Base-by-base conservation (phyloP, 1,139 yeast genomes). In the Suhomyces bribrorum region DNA sequence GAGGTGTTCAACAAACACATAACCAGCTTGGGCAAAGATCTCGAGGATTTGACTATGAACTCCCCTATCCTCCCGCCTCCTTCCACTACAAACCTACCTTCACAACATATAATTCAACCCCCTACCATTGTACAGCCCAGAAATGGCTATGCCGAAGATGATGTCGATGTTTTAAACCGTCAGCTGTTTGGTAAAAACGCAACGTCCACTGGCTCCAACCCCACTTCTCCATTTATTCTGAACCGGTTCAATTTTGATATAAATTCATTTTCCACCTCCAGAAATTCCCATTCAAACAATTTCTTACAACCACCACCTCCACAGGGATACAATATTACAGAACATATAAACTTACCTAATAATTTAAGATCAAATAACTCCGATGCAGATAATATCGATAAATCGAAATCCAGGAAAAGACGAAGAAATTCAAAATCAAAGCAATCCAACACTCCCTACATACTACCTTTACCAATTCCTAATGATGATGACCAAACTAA, bases 1-100 rank as follows among this genome's bases (percentile, higher is more conserved):
- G 62, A 59, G 32, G 34, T 54, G 9, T 55, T 60, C 39, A 47
- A 52, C 25, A 59, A 54, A 38, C 60, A 57, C 36, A 47, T 59
- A 24, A 44, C 49, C 22, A 52, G 50, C 33, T 43, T 60, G 26
- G 53, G 58, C 15, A 59, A 57, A 36, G 63, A 59, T 27, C 56
- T 59, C 26, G 61, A 59, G 32, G 60, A 53, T 22, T 35, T 46
- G 12, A 35, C 49, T 11, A 37, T 37, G 33, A 31, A 28, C 7
- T 12, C 32, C 22, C 26, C 36, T n/a, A 27, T 33, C 7, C 14
- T 29, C n/a, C 29, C 31, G 11, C 26, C 36, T 7, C 12, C 30
- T 5, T 9, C 12, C 14, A 14, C 34, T 5, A 14, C 27, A 14
- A 28, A 27, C 14, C 43, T 37, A 12, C 39, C 30, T 15, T 35